Conservation (phyloP, 306 rosid genomes). For the Vigna radiata region DNA sequence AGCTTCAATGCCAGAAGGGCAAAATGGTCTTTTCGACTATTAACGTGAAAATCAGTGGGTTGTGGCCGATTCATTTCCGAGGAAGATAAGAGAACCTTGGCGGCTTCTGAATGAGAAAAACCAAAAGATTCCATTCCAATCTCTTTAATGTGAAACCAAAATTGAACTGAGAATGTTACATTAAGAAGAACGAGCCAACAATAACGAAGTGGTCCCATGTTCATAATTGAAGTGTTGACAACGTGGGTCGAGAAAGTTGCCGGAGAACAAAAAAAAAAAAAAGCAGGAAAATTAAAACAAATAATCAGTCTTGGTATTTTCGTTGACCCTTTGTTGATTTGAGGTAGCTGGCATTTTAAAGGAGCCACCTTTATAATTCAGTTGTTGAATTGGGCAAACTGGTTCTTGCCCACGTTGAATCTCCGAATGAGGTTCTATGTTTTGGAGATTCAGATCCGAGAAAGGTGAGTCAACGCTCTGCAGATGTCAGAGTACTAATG, state of each 20-base stretch:
- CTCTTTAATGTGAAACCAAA: not conserved
- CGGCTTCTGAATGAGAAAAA: constrained; percentile 44
- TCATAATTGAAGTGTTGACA: constrained; percentile 19
- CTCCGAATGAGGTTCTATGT: constrained; percentile 24
- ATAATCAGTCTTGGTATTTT: constrained; percentile 9
- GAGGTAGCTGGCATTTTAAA: constrained; percentile 15
- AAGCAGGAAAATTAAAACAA: not conserved
- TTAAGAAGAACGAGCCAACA: not conserved
- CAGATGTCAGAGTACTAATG: constrained; percentile 5
- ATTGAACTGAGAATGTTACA: constrained; percentile 12
- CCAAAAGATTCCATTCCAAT: constrained; percentile 18
- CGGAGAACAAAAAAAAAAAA: not conserved
- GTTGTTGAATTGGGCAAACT: constrained; percentile 6
- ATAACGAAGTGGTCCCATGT: constrained; percentile 12
- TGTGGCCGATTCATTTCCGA: not conserved
- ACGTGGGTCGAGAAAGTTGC: constrained; percentile 1
- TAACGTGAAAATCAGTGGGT: not conserved
- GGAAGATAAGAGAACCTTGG: constrained; percentile 34
- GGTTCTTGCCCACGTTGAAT: constrained; percentile 3
- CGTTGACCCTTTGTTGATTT: constrained; percentile 2
- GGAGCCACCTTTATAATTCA: constrained; percentile 4
- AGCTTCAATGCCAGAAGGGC: not conserved
- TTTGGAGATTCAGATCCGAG: constrained; percentile 48
- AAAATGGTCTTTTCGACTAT: not conserved
- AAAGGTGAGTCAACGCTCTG: constrained; percentile 40